Conservation (phyloP, 2,329 filamentous ascomycete genomes). For the Colletotrichum musae region DNA sequence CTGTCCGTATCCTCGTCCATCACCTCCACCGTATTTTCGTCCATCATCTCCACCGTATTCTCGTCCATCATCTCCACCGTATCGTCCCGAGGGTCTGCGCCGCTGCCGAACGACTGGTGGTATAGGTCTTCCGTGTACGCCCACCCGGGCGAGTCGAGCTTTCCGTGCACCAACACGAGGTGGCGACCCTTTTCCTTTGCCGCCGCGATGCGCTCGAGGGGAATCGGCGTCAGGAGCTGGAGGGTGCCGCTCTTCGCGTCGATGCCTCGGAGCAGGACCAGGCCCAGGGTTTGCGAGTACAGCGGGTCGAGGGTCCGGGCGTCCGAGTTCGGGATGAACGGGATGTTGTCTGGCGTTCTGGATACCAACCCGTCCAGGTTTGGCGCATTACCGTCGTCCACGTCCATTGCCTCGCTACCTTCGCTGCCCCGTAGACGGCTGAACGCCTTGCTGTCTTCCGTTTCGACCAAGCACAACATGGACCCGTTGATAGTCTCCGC, state of each 20-base stretch:
- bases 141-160: conserved; percentile 78
- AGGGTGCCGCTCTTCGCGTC: conserved; percentile 68
- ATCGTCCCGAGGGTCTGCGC: conserved; percentile 47
- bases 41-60: conserved; percentile 52
- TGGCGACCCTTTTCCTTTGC: conserved; percentile 59
- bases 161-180: conserved; percentile 77
- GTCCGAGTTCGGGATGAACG: conserved; percentile 71
- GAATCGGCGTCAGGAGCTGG: conserved; percentile 76
- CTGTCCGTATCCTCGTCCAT: conserved; percentile 54
- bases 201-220: conserved; percentile 55
- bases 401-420: conserved; percentile 37
- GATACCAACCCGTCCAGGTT: conserved; percentile 49
- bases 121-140: conserved; percentile 77
- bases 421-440: conserved; percentile 46
- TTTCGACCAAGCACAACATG: conserved; percentile 76
- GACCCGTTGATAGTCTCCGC: conserved; percentile 78
- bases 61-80: conserved; percentile 52
- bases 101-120: conserved; percentile 47
- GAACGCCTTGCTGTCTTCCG: conserved; percentile 69
- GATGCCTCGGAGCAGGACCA: conserved; percentile 80
- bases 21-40: conserved; percentile 53
- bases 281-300: conserved; percentile 71
- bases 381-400: conserved; percentile 29
- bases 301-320: conserved; percentile 72
- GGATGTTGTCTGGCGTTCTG: conserved; percentile 68